Percentiles rank a stretch among this genome's conserved stretches.
Evolutionary conservation across 176 grass and related monocot species (phyloP).

Genomic region (Phoenix roebelenii): DNA sequence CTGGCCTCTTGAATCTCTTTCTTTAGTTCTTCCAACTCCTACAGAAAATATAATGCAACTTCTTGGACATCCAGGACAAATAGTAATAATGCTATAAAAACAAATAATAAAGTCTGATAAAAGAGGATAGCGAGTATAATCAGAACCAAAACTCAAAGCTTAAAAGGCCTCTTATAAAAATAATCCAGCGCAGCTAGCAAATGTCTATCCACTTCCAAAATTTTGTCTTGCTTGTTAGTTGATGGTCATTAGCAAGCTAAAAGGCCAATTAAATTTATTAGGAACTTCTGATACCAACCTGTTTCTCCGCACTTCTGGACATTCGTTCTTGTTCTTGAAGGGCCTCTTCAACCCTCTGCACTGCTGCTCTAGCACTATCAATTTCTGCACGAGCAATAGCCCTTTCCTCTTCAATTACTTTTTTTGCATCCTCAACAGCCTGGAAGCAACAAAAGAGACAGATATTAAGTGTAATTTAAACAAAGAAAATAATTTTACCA

Average conservation of each 20-base stretch:
- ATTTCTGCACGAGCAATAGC: constrained; percentile 82
- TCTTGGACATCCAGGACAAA: too few species aligned
- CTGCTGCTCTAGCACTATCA: constrained; percentile 65
- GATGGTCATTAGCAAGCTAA: too few species aligned
- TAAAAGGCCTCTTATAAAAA: too few species aligned
- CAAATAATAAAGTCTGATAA: too few species aligned
- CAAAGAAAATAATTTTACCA: too few species aligned
- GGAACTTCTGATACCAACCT: constrained; percentile 25
- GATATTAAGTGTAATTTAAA: not conserved
- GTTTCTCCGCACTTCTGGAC: constrained; percentile 52
- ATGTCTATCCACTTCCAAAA: too few species aligned
- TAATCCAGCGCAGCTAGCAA: too few species aligned
- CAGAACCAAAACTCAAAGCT: too few species aligned
- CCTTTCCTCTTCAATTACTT: constrained; percentile 85
- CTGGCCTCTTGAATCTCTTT: constrained; percentile 92
- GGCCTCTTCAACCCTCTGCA: constrained; percentile 71
- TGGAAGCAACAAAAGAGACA: constrained; percentile 20
- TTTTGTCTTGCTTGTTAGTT: too few species aligned
- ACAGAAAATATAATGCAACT: constrained; percentile 3
- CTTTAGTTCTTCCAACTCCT: constrained; percentile 79
- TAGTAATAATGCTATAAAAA: too few species aligned
- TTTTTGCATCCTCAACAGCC: constrained; percentile 93
- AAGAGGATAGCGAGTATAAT: too few species aligned
- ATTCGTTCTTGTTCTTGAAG: constrained; percentile 50
- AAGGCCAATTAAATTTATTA: too few species aligned